Evolutionary conservation across 495 filamentous ascomycete genomes (phyloP).

Genomic region (Aspergillus asperescens): DNA sequence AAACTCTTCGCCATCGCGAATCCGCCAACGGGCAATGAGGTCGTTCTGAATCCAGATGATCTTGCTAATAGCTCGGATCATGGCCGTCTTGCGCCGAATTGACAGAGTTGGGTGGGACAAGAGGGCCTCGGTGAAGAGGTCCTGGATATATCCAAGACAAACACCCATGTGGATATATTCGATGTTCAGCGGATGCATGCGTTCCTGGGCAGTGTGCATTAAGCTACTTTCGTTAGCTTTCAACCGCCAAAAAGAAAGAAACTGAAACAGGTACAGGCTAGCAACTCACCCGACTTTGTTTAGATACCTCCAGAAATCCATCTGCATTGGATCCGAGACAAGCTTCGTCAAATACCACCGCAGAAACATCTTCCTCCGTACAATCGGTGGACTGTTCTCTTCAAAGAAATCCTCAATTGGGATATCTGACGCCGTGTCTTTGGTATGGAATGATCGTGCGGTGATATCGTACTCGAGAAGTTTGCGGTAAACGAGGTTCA

Average conservation of each 20-base stretch:
- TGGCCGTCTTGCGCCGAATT: constrained; percentile 58
- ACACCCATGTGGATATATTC: constrained; percentile 73
- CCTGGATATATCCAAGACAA: constrained; percentile 63
- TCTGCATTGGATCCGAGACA: constrained; percentile 63
- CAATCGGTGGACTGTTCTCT: constrained; percentile 64
- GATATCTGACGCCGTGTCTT: constrained; percentile 57
- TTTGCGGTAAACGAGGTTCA: constrained; percentile 74
- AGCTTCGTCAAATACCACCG: constrained; percentile 64
- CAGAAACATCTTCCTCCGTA: constrained; percentile 72
- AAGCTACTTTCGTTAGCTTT: constrained; percentile 35
- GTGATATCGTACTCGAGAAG: constrained; percentile 71
- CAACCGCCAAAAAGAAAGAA: not conserved
- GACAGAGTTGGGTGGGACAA: constrained; percentile 61
- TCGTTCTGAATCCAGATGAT: constrained; percentile 75
- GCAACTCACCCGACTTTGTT: constrained; percentile 62
- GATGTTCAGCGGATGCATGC: constrained; percentile 60
- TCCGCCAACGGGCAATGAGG: constrained; percentile 70
- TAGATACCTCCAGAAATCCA: constrained; percentile 74
- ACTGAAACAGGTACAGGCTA: not conserved
- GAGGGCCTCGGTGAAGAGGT: constrained; percentile 68
- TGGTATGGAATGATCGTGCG: constrained; percentile 61
- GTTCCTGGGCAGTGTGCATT: constrained; percentile 65
- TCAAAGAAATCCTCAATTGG: constrained; percentile 55
- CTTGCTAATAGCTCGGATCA: constrained; percentile 59
- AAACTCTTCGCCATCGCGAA: constrained; percentile 66